Conservation (phyloP, 345 rosid species). For the Rhodamnia argentea region DNA sequence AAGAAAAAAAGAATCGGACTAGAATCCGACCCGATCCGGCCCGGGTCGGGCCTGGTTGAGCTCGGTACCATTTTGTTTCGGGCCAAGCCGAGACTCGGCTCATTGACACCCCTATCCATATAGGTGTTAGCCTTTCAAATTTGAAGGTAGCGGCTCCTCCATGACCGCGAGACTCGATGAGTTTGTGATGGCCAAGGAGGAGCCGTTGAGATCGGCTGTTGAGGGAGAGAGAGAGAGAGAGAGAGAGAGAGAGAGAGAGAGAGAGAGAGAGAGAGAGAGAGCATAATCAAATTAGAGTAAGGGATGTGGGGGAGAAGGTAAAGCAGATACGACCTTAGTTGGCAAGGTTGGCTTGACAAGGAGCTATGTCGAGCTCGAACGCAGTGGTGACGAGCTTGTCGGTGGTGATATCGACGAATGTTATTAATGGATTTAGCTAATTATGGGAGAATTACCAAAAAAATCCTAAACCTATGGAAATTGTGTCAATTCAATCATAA, state of each 20-base stretch:
- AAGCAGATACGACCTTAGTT: not conserved
- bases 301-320: not conserved
- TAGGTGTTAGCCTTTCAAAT: too few relatives aligned
- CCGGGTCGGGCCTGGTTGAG: too few relatives aligned
- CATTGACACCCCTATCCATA: too few relatives aligned
- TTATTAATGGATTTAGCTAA: not conserved
- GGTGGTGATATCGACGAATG: not conserved
- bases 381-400: fast-evolving
- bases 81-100: too few relatives aligned
- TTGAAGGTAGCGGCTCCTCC: not conserved
- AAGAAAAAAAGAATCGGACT: too few relatives aligned
- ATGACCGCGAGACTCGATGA: not conserved
- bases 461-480: too few relatives aligned
- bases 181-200: not conserved
- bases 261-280: not conserved
- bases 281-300: not conserved
- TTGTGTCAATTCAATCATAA: too few relatives aligned
- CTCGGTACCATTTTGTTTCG: too few relatives aligned
- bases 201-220: not conserved
- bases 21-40: too few relatives aligned
- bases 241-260: not conserved
- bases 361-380: not conserved
- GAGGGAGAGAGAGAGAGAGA: not conserved
- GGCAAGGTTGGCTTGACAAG: not conserved
- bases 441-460: not conserved